Evolutionary conservation across 345 rosid species (phyloP).

Genomic region (Boechera stricta): DNA sequence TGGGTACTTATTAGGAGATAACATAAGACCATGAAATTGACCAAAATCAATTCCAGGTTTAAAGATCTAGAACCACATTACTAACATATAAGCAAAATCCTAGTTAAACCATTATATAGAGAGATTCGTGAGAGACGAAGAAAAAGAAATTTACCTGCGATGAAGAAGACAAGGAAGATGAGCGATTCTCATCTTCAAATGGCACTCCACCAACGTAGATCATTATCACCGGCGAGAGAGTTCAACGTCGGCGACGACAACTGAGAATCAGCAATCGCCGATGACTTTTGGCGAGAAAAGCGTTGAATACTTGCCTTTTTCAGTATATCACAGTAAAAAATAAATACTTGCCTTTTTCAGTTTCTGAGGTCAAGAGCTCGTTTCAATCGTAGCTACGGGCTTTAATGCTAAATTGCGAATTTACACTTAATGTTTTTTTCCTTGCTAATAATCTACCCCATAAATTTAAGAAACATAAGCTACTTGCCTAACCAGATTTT

Average conservation of each 20-base stretch:
- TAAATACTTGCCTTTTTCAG: conserved; percentile 8
- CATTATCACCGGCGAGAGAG: conserved; percentile 42
- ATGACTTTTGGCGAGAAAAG: conserved; percentile 23
- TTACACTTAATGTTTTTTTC: background rate
- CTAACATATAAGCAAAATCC: conserved; percentile 7
- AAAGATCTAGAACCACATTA: background rate
- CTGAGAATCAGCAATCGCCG: conserved; percentile 19
- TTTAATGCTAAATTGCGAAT: conserved; percentile 9
- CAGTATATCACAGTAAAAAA: no score
- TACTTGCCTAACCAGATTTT: no score
- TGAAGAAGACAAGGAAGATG: conserved; percentile 39
- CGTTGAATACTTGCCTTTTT: background rate
- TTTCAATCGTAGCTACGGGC: background rate
- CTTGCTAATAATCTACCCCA: no score
- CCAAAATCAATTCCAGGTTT: background rate
- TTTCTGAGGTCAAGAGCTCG: background rate
- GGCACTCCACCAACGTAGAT: conserved; percentile 49
- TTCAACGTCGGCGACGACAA: conserved; percentile 28
- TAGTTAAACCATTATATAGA: background rate
- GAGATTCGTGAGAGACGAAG: conserved; percentile 34
- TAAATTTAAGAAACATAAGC: no score
- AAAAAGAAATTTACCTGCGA: conserved; percentile 35
- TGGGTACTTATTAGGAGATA: no score
- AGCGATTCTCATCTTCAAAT: conserved; percentile 27
- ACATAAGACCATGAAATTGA: no score